phyloP scores from a whole-genome alignment of 2,329 filamentous ascomycete species.

The Talaromyces sp. region DNA sequence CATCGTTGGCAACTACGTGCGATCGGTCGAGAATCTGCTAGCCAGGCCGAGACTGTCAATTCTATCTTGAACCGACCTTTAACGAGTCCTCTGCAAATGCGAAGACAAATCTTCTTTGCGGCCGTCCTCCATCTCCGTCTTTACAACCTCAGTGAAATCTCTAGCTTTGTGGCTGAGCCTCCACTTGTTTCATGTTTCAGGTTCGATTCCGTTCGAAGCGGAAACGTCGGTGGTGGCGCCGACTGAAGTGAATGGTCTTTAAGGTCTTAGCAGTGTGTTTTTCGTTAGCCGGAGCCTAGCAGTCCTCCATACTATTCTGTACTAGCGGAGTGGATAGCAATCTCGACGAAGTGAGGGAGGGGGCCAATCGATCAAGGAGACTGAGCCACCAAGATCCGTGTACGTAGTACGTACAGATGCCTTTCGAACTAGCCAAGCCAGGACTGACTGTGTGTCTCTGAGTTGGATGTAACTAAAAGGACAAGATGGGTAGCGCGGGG shows the following conservation, averaged over 20 bases:
- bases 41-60: not conserved
- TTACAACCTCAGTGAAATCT: not conserved
- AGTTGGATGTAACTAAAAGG: no score
- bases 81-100: no score
- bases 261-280: not conserved
- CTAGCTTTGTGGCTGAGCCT: slow-evolving; percentile 4
- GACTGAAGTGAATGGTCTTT: not conserved
- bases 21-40: not conserved
- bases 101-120: no score
- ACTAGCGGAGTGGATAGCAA: not conserved
- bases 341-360: not conserved
- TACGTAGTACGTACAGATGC: not conserved
- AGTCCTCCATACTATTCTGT: not conserved
- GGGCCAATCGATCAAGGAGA: slow-evolving; percentile 3
- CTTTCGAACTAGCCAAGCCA: no score
- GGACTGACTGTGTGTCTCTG: no score
- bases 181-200: not conserved
- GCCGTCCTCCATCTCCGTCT: no score
- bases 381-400: not conserved
- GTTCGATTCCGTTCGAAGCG: not conserved
- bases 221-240: not conserved
- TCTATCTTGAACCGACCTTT: not conserved
- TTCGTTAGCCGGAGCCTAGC: not conserved
- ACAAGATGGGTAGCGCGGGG: slow-evolving; percentile 2
- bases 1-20: not conserved